Conservation (phyloP, 2,329 filamentous ascomycete species). For the Aspergillus phoenicis region DNA sequence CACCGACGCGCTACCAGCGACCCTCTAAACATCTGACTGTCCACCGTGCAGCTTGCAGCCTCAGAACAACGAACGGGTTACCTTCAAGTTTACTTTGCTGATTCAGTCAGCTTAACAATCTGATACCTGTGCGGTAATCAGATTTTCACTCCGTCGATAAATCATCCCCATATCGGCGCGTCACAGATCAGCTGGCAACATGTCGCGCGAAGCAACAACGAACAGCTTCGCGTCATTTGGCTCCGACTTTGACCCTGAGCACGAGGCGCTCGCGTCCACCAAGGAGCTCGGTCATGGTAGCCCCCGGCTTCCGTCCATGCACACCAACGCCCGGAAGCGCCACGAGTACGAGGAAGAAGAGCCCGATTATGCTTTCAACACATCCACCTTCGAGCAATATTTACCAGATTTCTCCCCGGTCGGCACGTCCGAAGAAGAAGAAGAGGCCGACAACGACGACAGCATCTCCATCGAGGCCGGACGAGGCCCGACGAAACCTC, state of each 20-base stretch:
- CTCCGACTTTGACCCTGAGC: conserved; percentile 47
- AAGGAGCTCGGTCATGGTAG: conserved; percentile 34
- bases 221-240: conserved; percentile 34
- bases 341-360: conserved; percentile 33
- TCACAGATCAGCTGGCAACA: conserved; percentile 8
- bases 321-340: conserved; percentile 20
- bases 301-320: conserved; percentile 31
- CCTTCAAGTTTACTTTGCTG: too few species aligned
- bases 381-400: conserved; percentile 49
- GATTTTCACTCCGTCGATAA: neutral
- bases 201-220: conserved; percentile 30
- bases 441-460: conserved; percentile 45
- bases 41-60: conserved; percentile 1
- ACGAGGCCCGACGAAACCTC: conserved; percentile 50
- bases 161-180: conserved; percentile 10
- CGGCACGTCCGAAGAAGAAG: conserved; percentile 44
- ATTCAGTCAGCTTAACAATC: too few species aligned
- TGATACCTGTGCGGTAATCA: neutral
- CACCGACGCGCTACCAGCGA: conserved; percentile 17
- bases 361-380: conserved; percentile 48
- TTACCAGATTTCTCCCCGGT: conserved; percentile 53
- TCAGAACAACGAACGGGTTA: neutral
- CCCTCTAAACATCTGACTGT: conserved; percentile 14
- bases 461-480: conserved; percentile 61
- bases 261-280: conserved; percentile 46